These are phyloP conservation scores for Eutrema yunnanense DNA, from an alignment of 345 rosid species.

Conservation along the genomic window DNA sequence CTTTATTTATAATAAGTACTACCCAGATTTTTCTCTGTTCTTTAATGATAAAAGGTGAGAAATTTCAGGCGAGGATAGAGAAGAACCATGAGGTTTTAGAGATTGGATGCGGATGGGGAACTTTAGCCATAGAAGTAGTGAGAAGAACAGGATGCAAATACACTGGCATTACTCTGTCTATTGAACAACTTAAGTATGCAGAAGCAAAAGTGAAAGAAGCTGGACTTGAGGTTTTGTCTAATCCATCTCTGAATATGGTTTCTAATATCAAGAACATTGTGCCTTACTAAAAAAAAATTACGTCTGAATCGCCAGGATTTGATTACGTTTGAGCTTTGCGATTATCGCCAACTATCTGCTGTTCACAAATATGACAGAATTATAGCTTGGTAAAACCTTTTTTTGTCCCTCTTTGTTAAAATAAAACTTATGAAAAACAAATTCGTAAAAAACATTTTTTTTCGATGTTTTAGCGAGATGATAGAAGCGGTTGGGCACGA, in stretches of 20 bases:
- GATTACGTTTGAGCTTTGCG: slow-evolving; percentile 55
- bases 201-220: slow-evolving; percentile 66
- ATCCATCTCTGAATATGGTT: neutral
- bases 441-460: neutral
- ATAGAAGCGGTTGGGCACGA: slow-evolving; percentile 90
- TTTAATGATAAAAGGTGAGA: neutral
- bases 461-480: slow-evolving; percentile 62
- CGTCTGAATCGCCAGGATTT: slow-evolving; percentile 33
- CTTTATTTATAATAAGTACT: neutral
- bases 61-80: slow-evolving; percentile 44
- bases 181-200: slow-evolving; percentile 63
- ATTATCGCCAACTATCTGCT: slow-evolving; percentile 58
- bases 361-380: slow-evolving; percentile 57
- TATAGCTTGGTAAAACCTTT: slow-evolving; percentile 50
- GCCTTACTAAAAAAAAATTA: no score
- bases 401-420: neutral
- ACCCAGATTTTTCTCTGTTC: neutral
- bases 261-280: neutral
- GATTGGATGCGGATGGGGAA: slow-evolving; percentile 92
- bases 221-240: slow-evolving; percentile 54
- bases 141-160: slow-evolving; percentile 78
- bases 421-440: no score
- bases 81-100: slow-evolving; percentile 63
- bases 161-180: slow-evolving; percentile 72
- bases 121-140: slow-evolving; percentile 75